phyloP scores from a whole-genome alignment of 257 asterid species.

The Solanum gracilifrons region DNA sequence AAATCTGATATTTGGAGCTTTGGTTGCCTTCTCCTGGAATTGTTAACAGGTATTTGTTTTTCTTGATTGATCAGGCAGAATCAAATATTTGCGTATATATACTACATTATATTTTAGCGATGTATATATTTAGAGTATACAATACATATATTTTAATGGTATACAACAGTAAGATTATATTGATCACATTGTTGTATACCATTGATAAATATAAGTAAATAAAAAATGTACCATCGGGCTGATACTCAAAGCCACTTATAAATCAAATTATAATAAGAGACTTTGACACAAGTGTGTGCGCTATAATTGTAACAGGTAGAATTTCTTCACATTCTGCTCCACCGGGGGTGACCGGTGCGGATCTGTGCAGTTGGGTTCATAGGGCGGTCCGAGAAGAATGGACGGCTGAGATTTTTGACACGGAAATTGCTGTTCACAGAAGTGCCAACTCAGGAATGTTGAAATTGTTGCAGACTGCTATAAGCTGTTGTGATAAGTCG shows the following conservation, averaged over 20 bases:
- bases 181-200: background rate
- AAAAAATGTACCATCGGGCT: background rate
- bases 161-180: background rate
- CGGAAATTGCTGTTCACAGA: slow-evolving; percentile 57
- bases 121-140: background rate
- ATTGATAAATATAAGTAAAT: background rate
- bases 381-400: slow-evolving; percentile 86
- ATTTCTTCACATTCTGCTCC: slow-evolving; percentile 45
- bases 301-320: slow-evolving; percentile 15
- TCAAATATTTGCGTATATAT: background rate
- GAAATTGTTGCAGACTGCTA: slow-evolving; percentile 47
- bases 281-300: background rate
- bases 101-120: background rate
- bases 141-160: background rate
- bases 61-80: background rate
- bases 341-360: slow-evolving; percentile 44
- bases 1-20: slow-evolving; percentile 80
- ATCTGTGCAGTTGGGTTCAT: slow-evolving; percentile 65
- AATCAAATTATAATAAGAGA: background rate
- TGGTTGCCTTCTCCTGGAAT: slow-evolving; percentile 61
- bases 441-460: slow-evolving; percentile 61
- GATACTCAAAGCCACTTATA: background rate
- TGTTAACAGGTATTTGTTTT: slow-evolving; percentile 24
- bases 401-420: slow-evolving; percentile 87
- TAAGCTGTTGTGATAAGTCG: slow-evolving; percentile 48